Conservation (phyloP, 768 basidiomycete genomes). For the Pleurotus ostreatus region DNA sequence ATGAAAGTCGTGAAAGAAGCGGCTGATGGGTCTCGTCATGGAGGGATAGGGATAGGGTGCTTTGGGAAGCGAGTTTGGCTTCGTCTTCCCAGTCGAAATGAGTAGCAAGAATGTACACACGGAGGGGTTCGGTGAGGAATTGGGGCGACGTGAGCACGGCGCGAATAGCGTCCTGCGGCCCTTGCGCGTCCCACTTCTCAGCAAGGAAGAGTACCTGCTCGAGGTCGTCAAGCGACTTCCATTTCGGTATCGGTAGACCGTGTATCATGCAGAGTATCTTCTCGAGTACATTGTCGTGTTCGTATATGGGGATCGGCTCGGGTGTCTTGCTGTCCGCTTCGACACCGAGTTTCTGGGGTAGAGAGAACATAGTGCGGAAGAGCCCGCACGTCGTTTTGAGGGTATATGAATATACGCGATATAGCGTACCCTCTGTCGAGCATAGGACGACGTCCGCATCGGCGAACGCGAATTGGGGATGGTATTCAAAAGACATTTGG, state of each 20-base stretch:
- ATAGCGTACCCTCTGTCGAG: constrained; percentile 35
- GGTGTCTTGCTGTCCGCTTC: constrained; percentile 3
- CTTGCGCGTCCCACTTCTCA: constrained; percentile 70
- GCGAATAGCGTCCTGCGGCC: constrained; percentile 53
- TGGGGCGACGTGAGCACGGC: constrained; percentile 43
- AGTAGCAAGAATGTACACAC: constrained; percentile 50
- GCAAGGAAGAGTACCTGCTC: constrained; percentile 55
- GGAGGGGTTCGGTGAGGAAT: constrained; percentile 44
- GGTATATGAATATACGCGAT: constrained; percentile 39
- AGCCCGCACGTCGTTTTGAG: constrained; percentile 39
- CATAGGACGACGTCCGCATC: constrained; percentile 40
- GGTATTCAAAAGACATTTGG: constrained; percentile 10
- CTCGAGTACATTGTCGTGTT: constrained; percentile 43
- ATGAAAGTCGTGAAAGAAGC: constrained; percentile 43
- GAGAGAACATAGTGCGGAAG: constrained; percentile 51
- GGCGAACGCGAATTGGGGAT: constrained; percentile 33
- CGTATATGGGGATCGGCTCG: constrained; percentile 32
- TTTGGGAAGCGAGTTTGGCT: constrained; percentile 49
- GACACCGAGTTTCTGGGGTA: constrained; percentile 16
- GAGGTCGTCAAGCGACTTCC: constrained; percentile 46
- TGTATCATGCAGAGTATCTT: constrained; percentile 54
- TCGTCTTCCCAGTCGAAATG: constrained; percentile 63
- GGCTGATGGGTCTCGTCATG: constrained; percentile 34
- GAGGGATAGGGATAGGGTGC: constrained; percentile 53
- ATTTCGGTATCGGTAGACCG: constrained; percentile 45